Evolutionary conservation across 2,329 filamentous ascomycete genomes (phyloP).

Genomic region (Pseudogymnoascus sp.): DNA sequence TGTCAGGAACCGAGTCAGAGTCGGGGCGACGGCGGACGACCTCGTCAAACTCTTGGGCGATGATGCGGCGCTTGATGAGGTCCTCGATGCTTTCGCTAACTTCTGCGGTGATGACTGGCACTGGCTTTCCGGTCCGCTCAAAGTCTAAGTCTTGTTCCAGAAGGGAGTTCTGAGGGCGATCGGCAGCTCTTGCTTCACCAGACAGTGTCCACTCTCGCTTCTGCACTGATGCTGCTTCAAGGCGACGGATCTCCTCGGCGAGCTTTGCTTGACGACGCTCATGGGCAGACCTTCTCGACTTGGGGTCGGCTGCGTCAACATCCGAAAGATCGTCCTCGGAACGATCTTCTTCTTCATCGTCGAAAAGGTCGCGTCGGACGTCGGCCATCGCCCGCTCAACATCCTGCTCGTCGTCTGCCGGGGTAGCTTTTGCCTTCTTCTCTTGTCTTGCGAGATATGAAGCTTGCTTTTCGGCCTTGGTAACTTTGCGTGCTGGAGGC

Average conservation of each 20-base stretch:
- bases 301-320: constrained; percentile 59
- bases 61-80: constrained; percentile 86
- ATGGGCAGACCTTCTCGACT: constrained; percentile 71
- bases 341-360: constrained; percentile 60
- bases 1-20: constrained; percentile 51
- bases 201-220: constrained; percentile 86
- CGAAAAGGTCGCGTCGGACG: constrained; percentile 84
- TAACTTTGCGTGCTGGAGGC: constrained; percentile 65
- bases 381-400: constrained; percentile 77
- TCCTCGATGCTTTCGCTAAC: constrained; percentile 86
- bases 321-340: constrained; percentile 58
- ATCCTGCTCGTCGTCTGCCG: constrained; percentile 51
- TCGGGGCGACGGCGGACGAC: constrained; percentile 75
- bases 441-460: constrained; percentile 30
- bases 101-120: constrained; percentile 88
- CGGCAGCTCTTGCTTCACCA: constrained; percentile 75
- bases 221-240: constrained; percentile 81
- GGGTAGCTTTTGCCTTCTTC: constrained; percentile 32
- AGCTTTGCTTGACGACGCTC: constrained; percentile 81
- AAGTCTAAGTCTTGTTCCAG: constrained; percentile 94
- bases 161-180: constrained; percentile 82
- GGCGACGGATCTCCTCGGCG: constrained; percentile 78
- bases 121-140: constrained; percentile 87
- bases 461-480: constrained; percentile 41
- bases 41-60: constrained; percentile 88